phyloP scores from a whole-genome alignment of 2,329 filamentous ascomycete species.

The Neonectria coccinea region DNA sequence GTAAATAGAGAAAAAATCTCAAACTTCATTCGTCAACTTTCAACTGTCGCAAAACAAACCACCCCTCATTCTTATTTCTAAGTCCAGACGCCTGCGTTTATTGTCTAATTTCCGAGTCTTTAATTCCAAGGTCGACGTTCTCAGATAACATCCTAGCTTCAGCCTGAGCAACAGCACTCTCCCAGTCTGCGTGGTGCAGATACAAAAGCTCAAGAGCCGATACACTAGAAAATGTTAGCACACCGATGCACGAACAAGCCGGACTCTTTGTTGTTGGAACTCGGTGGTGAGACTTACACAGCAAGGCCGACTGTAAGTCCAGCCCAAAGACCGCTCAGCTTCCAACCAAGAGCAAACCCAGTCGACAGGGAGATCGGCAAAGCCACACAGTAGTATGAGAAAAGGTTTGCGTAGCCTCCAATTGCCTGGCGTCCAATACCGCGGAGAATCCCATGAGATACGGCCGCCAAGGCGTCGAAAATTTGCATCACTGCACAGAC shows the following conservation, averaged over 20 bases:
- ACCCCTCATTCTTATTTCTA: neutral
- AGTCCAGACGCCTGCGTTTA: neutral
- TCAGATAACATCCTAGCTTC: slow-evolving; percentile 40
- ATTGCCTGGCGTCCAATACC: slow-evolving; percentile 87
- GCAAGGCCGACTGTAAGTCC: slow-evolving; percentile 78
- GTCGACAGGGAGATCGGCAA: slow-evolving; percentile 83
- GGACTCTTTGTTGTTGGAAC: fast-evolving
- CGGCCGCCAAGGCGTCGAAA: slow-evolving; percentile 83
- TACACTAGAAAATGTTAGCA: slow-evolving; percentile 28
- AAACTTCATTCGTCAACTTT: neutral
- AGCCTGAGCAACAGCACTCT: slow-evolving; percentile 38
- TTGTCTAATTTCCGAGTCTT: neutral
- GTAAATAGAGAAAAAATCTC: too few species aligned
- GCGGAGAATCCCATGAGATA: slow-evolving; percentile 84
- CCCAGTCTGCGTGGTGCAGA: slow-evolving; percentile 38
- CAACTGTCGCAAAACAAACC: neutral
- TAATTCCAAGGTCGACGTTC: slow-evolving; percentile 1
- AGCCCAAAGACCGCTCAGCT: slow-evolving; percentile 83
- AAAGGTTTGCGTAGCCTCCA: slow-evolving; percentile 86
- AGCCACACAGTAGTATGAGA: slow-evolving; percentile 87
- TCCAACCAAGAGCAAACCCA: slow-evolving; percentile 80
- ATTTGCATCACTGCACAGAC: slow-evolving; percentile 87
- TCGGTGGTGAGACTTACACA: slow-evolving; percentile 57
- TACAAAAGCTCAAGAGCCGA: slow-evolving; percentile 37
- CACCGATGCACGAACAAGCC: fast-evolving